phyloP scores from a whole-genome alignment of 2,329 filamentous ascomycete genomes.

The Acrodontium crateriforme region DNA sequence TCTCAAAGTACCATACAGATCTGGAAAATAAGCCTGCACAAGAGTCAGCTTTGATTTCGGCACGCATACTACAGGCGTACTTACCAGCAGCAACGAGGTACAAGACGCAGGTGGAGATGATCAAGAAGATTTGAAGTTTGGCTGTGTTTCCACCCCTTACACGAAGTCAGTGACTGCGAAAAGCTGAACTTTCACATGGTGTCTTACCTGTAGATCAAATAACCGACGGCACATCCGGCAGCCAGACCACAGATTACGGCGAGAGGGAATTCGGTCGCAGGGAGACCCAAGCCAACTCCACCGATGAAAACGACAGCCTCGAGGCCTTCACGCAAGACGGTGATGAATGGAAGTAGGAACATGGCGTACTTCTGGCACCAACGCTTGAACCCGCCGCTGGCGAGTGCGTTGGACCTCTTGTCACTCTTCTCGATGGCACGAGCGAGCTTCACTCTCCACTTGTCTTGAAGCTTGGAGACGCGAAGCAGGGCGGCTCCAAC shows the following conservation, averaged over 20 bases:
- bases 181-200: not conserved
- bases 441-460: conserved; percentile 75
- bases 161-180: conserved; percentile 6
- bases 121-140: conserved; percentile 63
- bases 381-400: conserved; percentile 40
- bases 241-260: conserved; percentile 59
- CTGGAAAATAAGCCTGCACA: conserved; percentile 50
- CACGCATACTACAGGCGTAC: not conserved
- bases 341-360: conserved; percentile 77
- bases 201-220: conserved; percentile 60
- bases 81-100: conserved; percentile 68
- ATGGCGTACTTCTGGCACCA: conserved; percentile 69
- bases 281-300: conserved; percentile 64
- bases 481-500: conserved; percentile 71
- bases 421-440: conserved; percentile 49
- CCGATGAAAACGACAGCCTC: conserved; percentile 80
- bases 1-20: conserved; percentile 61
- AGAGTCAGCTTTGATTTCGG: conserved; percentile 2
- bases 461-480: conserved; percentile 69
- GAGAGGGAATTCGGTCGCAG: conserved; percentile 63
- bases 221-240: conserved; percentile 55
- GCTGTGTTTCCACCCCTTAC: conserved; percentile 46
- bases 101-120: conserved; percentile 66
- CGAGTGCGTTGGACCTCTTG: conserved; percentile 23
- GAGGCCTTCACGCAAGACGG: conserved; percentile 72